Base-by-base conservation (phyloP, 164 flowering plant genomes). In the Chloranthus sessilifolius region DNA sequence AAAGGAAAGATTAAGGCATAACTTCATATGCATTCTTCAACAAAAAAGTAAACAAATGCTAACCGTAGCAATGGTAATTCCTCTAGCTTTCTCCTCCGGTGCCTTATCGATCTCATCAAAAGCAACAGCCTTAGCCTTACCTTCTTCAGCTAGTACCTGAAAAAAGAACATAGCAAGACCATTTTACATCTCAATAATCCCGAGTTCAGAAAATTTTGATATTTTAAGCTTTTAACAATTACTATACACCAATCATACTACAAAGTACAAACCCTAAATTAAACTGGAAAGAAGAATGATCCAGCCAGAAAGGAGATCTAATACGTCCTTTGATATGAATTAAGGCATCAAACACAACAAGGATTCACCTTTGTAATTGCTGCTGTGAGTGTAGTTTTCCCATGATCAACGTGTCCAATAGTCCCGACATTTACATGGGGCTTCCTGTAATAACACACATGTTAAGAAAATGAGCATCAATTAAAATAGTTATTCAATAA, bases 31-130 rank as follows among this genome's bases (percentile, higher is more conserved):
- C 20, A 25, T 25, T 30, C 14, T n/a, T 12, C 25, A 16, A 53
- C 22, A 15, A 37, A 53, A 17, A 54, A 53, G 8, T 39, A 26
- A 59, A 54, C 30, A 41, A 2, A 23, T 21, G 2, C 73, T 19
- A 51, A 92, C 99, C 73, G 97, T 84, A 27, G 99, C 88, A 73
- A 92, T 92, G 8, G 99, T 92, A 64, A 92, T 92, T 68, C 96
- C 99, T 76, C 96, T 81, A 76, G 80, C 83, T 60, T 78, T 86
- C 81, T 88, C 99, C 65, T 92, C 99, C n/a, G 99, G 97, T 53
- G 97, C 99, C 72, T 92, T 92, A 64, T 92, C 99, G 65, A 92
- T 88, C 69, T 92, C 95, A 72, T 88, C 95, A 62, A 88, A 92
- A 23, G 97, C 91, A 58, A 86, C 44, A 54, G 95, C 99, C 55